Conservation (phyloP, 768 basidiomycete genomes). For the Lactifluus piperatus region DNA sequence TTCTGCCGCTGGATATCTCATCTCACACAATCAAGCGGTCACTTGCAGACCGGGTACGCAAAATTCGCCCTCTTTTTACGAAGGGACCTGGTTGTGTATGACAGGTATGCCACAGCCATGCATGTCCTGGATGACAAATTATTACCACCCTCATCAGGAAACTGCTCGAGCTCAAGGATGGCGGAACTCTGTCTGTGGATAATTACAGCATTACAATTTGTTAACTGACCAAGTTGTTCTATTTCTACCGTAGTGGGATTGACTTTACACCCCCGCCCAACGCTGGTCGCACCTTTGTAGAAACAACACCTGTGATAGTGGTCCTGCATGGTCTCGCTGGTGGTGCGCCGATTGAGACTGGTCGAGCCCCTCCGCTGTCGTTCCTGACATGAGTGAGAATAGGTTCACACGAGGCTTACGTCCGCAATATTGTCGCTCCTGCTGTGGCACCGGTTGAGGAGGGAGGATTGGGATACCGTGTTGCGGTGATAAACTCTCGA, state of each 20-base stretch:
- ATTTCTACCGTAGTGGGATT: conserved; percentile 37
- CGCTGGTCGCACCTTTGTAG: too few species aligned
- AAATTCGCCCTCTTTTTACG: conserved; percentile 52
- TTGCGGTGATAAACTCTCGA: conserved; percentile 85
- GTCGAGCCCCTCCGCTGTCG: background rate
- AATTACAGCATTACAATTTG: background rate
- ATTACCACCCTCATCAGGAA: conserved; percentile 28
- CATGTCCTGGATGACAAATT: background rate
- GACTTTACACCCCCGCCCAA: conserved; percentile 46
- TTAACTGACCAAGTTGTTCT: too few species aligned
- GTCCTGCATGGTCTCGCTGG: too few species aligned
- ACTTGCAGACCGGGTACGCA: conserved; percentile 53
- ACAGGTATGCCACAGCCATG: too few species aligned
- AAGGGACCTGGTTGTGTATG: conserved; percentile 41
- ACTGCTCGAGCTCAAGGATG: too few species aligned
- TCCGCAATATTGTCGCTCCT: conserved; percentile 70
- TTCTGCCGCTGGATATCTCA: conserved; percentile 47
- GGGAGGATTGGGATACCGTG: conserved; percentile 86
- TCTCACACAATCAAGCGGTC: too few species aligned
- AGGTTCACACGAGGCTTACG: conserved; percentile 88
- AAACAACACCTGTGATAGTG: conserved; percentile 48
- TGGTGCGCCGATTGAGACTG: conserved; percentile 25
- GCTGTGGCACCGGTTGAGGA: conserved; percentile 61
- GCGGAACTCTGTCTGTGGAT: too few species aligned
- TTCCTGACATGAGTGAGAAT: too few species aligned